Evolutionary conservation across 1,139 yeast species (phyloP).

Genomic region (Meyerozyma guilliermondii): DNA sequence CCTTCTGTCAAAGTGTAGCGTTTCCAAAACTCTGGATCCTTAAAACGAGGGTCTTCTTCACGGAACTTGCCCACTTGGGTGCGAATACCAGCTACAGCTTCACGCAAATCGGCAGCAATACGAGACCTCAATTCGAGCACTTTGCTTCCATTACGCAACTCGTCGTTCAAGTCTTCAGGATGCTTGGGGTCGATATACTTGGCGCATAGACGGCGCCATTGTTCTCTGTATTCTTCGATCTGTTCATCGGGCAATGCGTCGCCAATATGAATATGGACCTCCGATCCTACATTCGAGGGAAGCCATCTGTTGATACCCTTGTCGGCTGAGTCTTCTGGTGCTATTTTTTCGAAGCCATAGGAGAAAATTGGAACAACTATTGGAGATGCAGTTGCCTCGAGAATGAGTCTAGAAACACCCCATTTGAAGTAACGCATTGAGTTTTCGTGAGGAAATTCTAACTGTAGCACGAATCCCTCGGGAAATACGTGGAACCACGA

Average conservation of each 20-base stretch:
- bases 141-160: slow-evolving; percentile 55
- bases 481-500: slow-evolving; percentile 96
- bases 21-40: slow-evolving; percentile 69
- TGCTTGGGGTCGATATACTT: slow-evolving; percentile 45
- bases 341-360: slow-evolving; percentile 80
- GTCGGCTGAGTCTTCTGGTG: slow-evolving; percentile 70
- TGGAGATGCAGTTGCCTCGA: slow-evolving; percentile 82
- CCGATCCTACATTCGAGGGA: slow-evolving; percentile 65
- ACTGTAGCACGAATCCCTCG: slow-evolving; percentile 88
- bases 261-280: slow-evolving; percentile 68
- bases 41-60: slow-evolving; percentile 50
- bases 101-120: slow-evolving; percentile 66
- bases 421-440: slow-evolving; percentile 94
- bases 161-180: slow-evolving; percentile 57
- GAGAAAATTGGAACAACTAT: slow-evolving; percentile 85
- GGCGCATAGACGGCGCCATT: slow-evolving; percentile 63
- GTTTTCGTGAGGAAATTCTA: slow-evolving; percentile 69
- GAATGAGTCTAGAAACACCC: slow-evolving; percentile 82
- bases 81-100: slow-evolving; percentile 57
- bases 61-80: slow-evolving; percentile 45
- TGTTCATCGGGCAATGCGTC: slow-evolving; percentile 57
- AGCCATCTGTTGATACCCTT: slow-evolving; percentile 50
- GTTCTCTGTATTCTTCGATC: slow-evolving; percentile 55
- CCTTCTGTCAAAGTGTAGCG: slow-evolving; percentile 62
- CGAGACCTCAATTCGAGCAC: slow-evolving; percentile 63